Base-by-base conservation (phyloP, 1,284 basidiomycete genomes). In the Athelia sp. region DNA sequence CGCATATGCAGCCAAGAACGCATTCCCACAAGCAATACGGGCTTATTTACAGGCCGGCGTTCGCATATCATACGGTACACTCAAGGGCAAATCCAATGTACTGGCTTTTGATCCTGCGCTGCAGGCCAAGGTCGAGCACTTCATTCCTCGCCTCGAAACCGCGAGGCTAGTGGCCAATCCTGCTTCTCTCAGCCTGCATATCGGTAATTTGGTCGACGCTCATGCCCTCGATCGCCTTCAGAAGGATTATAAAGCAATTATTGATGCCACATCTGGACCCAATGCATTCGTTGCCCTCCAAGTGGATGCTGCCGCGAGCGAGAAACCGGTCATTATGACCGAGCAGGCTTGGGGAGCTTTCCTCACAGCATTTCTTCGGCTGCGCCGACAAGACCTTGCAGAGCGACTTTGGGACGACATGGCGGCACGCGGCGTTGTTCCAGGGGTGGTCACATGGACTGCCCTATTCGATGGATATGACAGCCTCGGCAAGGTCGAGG, bases 351-450 rank as follows among this genome's bases (percentile, higher is more conserved):
- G 87, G 87, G 70, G 72, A 0, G 70, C 76, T 2, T 81, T 90
- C 55, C 63, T 90, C 44, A 72, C 70, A 2, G 79, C 75, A 15
- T 87, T 87, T 54, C 63, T 87, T 43, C 69, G 67, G 48, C 73
- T 73, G 52, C 67, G 74, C 24, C 67, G 73, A 43, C 68, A 71
- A 38, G 80, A 86, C 49, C 61, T 82, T 17, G 86, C 81, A 1
- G 74, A 73, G 43, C 64, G 64, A 26, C 58, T 89, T 4, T 89
- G 87, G 87, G 71, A 78, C 34, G 82, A 86, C 54, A 75, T 88
- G 67, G 48, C 67, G 13, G 59, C 62, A 21, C 62, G 75, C n/a
- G 75, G 73, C 1, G 61, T 84, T 18, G 65, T 54, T 32, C 79
- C 79, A 15, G 72, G 73, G 1, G 62, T 76, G 10, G 66, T 70